Percentiles rank a stretch among this genome's conserved stretches.
These are phyloP conservation scores for Pichia kluyveri DNA, from an alignment of 805 yeast genomes.

Conservation along the genomic window DNA sequence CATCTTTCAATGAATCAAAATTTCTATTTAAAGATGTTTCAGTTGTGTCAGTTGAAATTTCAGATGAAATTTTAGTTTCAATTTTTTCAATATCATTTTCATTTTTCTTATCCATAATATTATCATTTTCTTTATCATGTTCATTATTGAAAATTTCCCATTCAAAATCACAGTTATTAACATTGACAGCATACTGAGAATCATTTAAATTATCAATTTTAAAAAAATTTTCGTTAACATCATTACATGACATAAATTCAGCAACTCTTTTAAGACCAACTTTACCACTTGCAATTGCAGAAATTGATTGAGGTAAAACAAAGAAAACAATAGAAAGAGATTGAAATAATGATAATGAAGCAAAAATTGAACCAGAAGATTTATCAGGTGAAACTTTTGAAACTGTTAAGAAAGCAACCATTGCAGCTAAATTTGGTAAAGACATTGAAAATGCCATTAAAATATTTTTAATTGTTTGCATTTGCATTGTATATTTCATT, in stretches of 20 bases:
- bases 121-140: slow-evolving; percentile 8
- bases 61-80: too few relatives aligned
- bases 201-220: slow-evolving; percentile 14
- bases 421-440: slow-evolving; percentile 45
- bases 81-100: background rate
- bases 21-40: too few relatives aligned
- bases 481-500: slow-evolving; percentile 43
- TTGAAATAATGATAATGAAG: slow-evolving; percentile 61
- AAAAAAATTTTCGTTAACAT: slow-evolving; percentile 29
- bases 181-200: slow-evolving; percentile 35
- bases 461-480: slow-evolving; percentile 55
- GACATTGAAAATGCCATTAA: slow-evolving; percentile 50
- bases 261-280: slow-evolving; percentile 56
- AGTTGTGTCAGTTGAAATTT: too few relatives aligned
- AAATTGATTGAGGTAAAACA: slow-evolving; percentile 30
- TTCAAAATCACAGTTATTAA: slow-evolving; percentile 49
- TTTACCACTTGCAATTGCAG: slow-evolving; percentile 63
- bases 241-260: slow-evolving; percentile 35
- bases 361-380: slow-evolving; percentile 55
- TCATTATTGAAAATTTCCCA: slow-evolving; percentile 49
- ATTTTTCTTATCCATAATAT: background rate
- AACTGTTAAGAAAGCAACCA: slow-evolving; percentile 42
- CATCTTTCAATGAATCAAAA: slow-evolving; percentile 26
- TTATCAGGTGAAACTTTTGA: slow-evolving; percentile 28
- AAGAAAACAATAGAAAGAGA: slow-evolving; percentile 34